Percentiles rank a stretch among this genome's conserved stretches.
phyloP scores from a whole-genome alignment of 257 asterid genomes.

The Fraxinus americana region DNA sequence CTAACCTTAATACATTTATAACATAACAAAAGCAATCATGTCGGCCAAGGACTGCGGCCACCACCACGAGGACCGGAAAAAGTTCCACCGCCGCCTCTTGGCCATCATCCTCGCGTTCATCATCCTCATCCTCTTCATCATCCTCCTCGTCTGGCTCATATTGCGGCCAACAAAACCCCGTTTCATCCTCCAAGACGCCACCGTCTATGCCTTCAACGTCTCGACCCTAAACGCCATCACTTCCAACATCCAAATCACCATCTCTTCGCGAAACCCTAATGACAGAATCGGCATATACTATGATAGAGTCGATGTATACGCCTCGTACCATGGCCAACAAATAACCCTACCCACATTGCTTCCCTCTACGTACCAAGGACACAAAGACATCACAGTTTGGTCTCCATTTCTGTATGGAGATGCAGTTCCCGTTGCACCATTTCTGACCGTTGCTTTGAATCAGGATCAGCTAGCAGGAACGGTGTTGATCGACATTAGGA shows the following conservation, averaged over 20 bases:
- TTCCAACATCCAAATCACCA: slow-evolving; percentile 54
- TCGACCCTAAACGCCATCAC: slow-evolving; percentile 41
- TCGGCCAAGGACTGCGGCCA: slow-evolving; percentile 53
- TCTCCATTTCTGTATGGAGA: slow-evolving; percentile 57
- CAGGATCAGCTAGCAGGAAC: slow-evolving; percentile 53
- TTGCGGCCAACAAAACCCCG: slow-evolving; percentile 61
- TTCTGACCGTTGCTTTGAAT: slow-evolving; percentile 27
- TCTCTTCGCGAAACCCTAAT: slow-evolving; percentile 55
- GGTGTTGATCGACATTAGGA: slow-evolving; percentile 44
- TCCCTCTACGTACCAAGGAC: slow-evolving; percentile 53
- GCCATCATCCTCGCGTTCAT: slow-evolving; percentile 21
- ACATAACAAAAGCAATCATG: slow-evolving; percentile 26
- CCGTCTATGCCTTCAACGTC: slow-evolving; percentile 57
- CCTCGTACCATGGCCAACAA: slow-evolving; percentile 60
- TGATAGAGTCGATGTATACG: slow-evolving; percentile 53
- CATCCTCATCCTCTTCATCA: slow-evolving; percentile 39
- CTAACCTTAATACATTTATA: not conserved
- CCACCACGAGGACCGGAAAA: slow-evolving; percentile 35
- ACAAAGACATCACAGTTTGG: slow-evolving; percentile 58
- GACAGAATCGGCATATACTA: slow-evolving; percentile 48
- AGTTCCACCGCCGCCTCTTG: slow-evolving; percentile 40
- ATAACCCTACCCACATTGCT: slow-evolving; percentile 53
- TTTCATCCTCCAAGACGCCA: slow-evolving; percentile 66
- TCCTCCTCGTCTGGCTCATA: slow-evolving; percentile 51
- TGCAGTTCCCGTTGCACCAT: slow-evolving; percentile 53